Percentiles rank a stretch among this genome's conserved stretches.
Evolutionary conservation across 495 filamentous ascomycete genomes (phyloP).

Genomic region (Podospora fimiseda): DNA sequence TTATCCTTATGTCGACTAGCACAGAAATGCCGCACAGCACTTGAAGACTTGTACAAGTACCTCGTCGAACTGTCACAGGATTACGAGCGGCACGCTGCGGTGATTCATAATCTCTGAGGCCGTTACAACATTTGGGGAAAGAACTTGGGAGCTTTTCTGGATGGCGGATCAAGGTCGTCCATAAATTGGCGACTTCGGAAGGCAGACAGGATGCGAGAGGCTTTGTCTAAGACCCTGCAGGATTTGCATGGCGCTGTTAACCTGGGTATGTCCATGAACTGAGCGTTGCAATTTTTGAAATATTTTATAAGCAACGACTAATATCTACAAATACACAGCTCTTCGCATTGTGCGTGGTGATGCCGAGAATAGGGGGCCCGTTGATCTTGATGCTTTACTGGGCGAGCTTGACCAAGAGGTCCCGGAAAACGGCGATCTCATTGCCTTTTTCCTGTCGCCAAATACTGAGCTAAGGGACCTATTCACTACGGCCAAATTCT

Average conservation of each 20-base stretch:
- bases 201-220: not conserved
- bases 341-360: not conserved
- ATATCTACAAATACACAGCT: not conserved
- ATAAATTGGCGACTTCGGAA: not conserved
- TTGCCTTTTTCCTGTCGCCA: too few species aligned
- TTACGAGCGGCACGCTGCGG: not conserved
- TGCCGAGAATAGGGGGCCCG: not conserved
- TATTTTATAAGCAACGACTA: too few species aligned
- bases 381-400: not conserved
- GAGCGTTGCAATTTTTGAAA: too few species aligned
- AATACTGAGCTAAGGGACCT: too few species aligned
- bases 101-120: not conserved
- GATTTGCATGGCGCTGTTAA: not conserved
- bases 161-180: not conserved
- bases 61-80: not conserved
- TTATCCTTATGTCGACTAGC: too few species aligned
- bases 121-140: not conserved
- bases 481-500: too few species aligned
- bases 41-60: not conserved
- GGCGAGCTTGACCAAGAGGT: not conserved
- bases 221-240: not conserved
- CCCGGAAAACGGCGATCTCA: not conserved
- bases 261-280: not conserved
- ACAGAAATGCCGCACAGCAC: not conserved
- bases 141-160: not conserved